Evolutionary conservation across 352 stramenopile genomes (phyloP).

Genomic region (Plasmopara muralis): DNA sequence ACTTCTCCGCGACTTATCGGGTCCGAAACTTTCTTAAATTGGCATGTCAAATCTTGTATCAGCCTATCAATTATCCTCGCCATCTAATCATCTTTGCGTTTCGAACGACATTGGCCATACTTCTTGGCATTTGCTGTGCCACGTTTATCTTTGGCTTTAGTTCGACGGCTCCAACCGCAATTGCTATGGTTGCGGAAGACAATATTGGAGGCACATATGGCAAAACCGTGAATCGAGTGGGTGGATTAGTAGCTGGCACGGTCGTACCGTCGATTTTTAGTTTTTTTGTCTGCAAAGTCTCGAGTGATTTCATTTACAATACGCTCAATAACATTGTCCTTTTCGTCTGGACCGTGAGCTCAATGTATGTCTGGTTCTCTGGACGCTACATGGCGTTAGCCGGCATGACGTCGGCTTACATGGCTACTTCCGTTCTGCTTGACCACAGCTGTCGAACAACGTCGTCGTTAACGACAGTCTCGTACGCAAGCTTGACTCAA

Average conservation of each 20-base stretch:
- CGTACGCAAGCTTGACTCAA: slow-evolving; percentile 61
- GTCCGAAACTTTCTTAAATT: slow-evolving; percentile 54
- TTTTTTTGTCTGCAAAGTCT: slow-evolving; percentile 69
- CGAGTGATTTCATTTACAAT: slow-evolving; percentile 40
- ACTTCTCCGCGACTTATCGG: slow-evolving; percentile 47
- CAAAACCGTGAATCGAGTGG: slow-evolving; percentile 58
- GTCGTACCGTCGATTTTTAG: slow-evolving; percentile 70
- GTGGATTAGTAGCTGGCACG: slow-evolving; percentile 51
- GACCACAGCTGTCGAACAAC: slow-evolving; percentile 38
- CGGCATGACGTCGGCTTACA: slow-evolving; percentile 63
- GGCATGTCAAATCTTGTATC: slow-evolving; percentile 26
- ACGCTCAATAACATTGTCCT: slow-evolving; percentile 59
- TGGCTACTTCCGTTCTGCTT: slow-evolving; percentile 55
- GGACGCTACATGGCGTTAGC: slow-evolving; percentile 43
- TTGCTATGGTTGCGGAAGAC: slow-evolving; percentile 62
- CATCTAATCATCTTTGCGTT: slow-evolving; percentile 48
- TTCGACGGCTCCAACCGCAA: slow-evolving; percentile 52
- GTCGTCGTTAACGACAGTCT: slow-evolving; percentile 29
- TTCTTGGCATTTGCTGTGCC: slow-evolving; percentile 52
- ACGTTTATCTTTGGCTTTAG: slow-evolving; percentile 74
- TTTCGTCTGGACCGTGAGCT: slow-evolving; percentile 55
- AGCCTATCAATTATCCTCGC: slow-evolving; percentile 38
- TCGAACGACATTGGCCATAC: slow-evolving; percentile 52
- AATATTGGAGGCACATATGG: slow-evolving; percentile 65
- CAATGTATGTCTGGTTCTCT: slow-evolving; percentile 74